Percentiles rank a stretch among this genome's conserved stretches.
Evolutionary conservation across 2,329 filamentous ascomycete genomes (phyloP).

Genomic region (Rhexocercosporidium sp.): DNA sequence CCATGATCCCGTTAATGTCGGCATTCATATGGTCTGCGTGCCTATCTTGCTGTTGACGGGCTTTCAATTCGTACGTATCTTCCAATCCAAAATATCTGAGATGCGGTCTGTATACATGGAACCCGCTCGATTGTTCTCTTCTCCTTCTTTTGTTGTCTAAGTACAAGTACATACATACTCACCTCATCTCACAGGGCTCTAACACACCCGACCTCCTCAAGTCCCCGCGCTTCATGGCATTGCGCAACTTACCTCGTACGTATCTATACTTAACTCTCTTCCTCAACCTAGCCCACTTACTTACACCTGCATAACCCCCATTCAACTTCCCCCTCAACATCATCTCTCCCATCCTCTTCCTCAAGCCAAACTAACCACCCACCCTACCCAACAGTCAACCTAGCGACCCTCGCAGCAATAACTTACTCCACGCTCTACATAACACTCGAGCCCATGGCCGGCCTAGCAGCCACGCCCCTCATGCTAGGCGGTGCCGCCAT

Average conservation of each 20-base stretch:
- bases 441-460: background rate
- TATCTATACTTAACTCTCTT: too few species aligned
- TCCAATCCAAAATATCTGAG: background rate
- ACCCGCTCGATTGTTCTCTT: background rate
- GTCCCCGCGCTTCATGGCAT: background rate
- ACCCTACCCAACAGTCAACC: background rate
- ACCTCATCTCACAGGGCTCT: background rate
- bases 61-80: slow-evolving; percentile 8
- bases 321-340: background rate
- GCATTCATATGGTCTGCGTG: slow-evolving; percentile 7
- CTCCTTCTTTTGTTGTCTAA: background rate
- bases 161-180: background rate
- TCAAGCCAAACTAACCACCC: background rate
- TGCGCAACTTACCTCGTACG: background rate
- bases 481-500: background rate
- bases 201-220: slow-evolving; percentile 3
- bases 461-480: background rate
- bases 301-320: too few species aligned
- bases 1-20: slow-evolving; percentile 4
- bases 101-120: background rate
- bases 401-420: slow-evolving; percentile 1
- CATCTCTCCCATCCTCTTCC: background rate
- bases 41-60: background rate
- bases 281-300: too few species aligned
- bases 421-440: slow-evolving; percentile 7